Conservation (phyloP, 2,329 filamentous ascomycete species). For the Penicillium sp. region DNA sequence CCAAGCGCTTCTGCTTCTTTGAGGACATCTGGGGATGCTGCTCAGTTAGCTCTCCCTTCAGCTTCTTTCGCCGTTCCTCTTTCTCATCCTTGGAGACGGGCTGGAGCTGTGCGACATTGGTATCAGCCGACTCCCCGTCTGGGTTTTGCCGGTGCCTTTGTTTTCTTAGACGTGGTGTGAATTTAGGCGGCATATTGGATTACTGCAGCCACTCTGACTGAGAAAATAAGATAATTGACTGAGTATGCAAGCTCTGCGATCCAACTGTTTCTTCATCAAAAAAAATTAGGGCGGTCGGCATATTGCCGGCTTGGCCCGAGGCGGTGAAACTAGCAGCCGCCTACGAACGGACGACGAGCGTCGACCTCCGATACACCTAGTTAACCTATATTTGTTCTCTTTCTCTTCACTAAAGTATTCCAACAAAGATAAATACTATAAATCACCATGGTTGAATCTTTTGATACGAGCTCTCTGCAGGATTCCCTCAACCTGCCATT, state of each 20-base stretch:
- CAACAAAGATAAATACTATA: neutral
- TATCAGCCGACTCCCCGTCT: slow-evolving; percentile 44
- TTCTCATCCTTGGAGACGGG: slow-evolving; percentile 54
- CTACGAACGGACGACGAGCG: neutral
- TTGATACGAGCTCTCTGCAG: slow-evolving; percentile 37
- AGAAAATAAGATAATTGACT: slow-evolving; percentile 12
- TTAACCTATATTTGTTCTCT: neutral
- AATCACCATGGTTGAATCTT: slow-evolving; percentile 26
- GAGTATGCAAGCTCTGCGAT: slow-evolving; percentile 6
- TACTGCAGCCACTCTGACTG: slow-evolving; percentile 12
- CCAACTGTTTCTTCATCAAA: slow-evolving; percentile 7
- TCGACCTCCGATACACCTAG: neutral
- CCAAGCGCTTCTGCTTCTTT: slow-evolving; percentile 67
- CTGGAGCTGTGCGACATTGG: slow-evolving; percentile 43
- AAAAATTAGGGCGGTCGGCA: slow-evolving; percentile 27
- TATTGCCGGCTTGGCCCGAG: slow-evolving; percentile 15
- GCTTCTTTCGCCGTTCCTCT: slow-evolving; percentile 52
- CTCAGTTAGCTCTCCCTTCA: slow-evolving; percentile 56
- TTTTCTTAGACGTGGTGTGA: slow-evolving; percentile 59
- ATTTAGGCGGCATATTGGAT: slow-evolving; percentile 45
- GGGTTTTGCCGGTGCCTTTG: slow-evolving; percentile 49
- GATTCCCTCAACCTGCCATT: slow-evolving; percentile 57
- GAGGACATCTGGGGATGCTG: slow-evolving; percentile 57
- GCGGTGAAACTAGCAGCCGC: slow-evolving; percentile 22
- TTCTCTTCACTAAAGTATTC: neutral